Evolutionary conservation across 1,139 yeast species (phyloP).

Genomic region (Suhomyces ambrosiae): DNA sequence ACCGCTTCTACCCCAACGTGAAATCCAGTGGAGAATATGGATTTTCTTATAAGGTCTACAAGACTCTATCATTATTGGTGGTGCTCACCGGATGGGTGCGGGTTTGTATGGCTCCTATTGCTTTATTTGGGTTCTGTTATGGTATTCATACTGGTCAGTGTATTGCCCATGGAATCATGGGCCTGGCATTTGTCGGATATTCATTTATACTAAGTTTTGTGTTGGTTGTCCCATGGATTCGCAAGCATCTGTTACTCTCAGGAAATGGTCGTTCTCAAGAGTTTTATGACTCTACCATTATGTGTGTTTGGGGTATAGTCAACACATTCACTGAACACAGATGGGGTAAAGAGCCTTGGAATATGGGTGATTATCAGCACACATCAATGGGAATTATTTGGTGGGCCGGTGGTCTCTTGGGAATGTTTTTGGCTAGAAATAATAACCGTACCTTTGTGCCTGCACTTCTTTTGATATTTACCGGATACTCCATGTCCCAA

Average conservation of each 20-base stretch:
- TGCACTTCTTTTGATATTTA: conserved; percentile 74
- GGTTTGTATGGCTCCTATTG: conserved; percentile 77
- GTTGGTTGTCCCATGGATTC: conserved; percentile 68
- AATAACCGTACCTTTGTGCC: conserved; percentile 77
- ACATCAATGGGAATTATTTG: conserved; percentile 95
- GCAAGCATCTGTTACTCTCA: conserved; percentile 35
- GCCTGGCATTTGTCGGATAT: conserved; percentile 78
- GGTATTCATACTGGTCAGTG: conserved; percentile 83
- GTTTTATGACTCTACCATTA: conserved; percentile 75
- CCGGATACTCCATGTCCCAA: conserved; percentile 94
- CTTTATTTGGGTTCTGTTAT: conserved; percentile 80
- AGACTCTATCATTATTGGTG: conserved; percentile 45
- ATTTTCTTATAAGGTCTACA: conserved; percentile 36
- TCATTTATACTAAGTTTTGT: conserved; percentile 71
- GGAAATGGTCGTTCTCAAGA: conserved; percentile 66
- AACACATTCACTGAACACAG: conserved; percentile 95
- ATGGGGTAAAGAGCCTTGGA: conserved; percentile 88
- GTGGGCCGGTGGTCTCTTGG: conserved; percentile 93
- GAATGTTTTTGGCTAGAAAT: conserved; percentile 69
- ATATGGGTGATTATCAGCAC: conserved; percentile 89
- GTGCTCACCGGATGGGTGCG: conserved; percentile 68
- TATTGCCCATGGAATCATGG: conserved; percentile 96
- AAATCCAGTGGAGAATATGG: conserved; percentile 15
- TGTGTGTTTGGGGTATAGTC: conserved; percentile 88
- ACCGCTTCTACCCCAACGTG: conserved; percentile 34